Evolutionary conservation across 148 eudicot genomes (phyloP), one percentile per base, ranked within the genome.

Genomic region (Vaccinium myrtillus): DNA sequence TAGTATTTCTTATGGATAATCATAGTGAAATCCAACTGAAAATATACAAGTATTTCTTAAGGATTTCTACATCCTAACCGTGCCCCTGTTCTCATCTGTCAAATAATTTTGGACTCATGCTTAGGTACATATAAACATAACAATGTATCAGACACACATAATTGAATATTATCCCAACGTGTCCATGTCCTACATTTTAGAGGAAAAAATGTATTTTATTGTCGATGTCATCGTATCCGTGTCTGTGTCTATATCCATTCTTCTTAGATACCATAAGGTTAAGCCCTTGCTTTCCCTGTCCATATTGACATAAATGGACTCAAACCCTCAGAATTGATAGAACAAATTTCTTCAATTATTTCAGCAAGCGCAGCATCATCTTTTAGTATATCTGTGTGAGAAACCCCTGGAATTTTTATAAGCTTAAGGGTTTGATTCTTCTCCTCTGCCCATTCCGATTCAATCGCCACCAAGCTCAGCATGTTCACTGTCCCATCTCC

Each of bases 401-500:
- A 90, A 84, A 95, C 88, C 49, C 96, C 95, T 5, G 85, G 78
- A 6, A 97, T 16, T 79, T 86, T 91, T 43, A 95, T 79, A 58
- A 91, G 87, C 78, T 83, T 80, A 14, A 97, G 32, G 8, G 84
- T 53, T 53, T 94, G 93, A 85, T 93, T 91, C 8, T 65, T 53
- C 53, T 84, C 82, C 1, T 67, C 81, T 46, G 8, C 85, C 98
- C 98, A 92, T 75, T 89, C 90, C 0, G 85, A 30, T 71, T 91
- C 90, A 63, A 88, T 65, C 0, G 93, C 94, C 78, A 90, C 32
- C 85, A 97, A 92, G 88, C 99, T 97, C 56, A 86, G 84, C 91
- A 92, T 85, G 73, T 97, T 97, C 81, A 97, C 99, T 0, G 98
- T 97, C 54, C 99, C 99, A 85, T 97, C 99, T 1, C 99, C 99